Base-by-base conservation (phyloP, 306 rosid genomes). In the Ormosia emarginata region DNA sequence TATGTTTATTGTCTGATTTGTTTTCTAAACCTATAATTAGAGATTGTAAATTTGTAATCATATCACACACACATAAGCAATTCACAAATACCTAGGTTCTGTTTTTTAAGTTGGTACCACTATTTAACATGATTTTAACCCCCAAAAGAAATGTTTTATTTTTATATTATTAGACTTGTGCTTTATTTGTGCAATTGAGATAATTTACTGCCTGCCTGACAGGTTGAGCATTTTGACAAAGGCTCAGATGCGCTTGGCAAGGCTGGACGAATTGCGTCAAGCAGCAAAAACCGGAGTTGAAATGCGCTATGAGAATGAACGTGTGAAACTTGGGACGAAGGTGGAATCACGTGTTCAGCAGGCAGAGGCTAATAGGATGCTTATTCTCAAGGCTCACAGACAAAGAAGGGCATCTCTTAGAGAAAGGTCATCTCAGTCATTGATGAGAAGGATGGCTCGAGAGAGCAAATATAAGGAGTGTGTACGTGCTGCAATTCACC, bases 361-460 rank as follows among this genome's bases (percentile, higher is more conserved):
- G 90, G 99, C 97, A 37, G 96, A 91, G 84, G 90, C 87, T 67
- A 95, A 95, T 88, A 89, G 97, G 88, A 84, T 90, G 94, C 97
- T 77, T 78, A 86, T 95, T 77, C 92, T 90, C 39, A 93, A 92
- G 86, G 93, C 99, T 76, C 83, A 65, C 82, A 84, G 87, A 76
- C 99, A 92, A 81, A 91, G 96, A 88, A 85, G 94, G 89, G 99
- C 97, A 62, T 87, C 93, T 33, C 79, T 87, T 59, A 93, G 88
- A 86, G 99, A 95, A 86, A 90, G 99, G 81, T 89, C 98, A 68
- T 90, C 97, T 82, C 91, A 92, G 82, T 88, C 96, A 24, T 84
- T 92, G 78, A 86, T 84, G 86, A 88, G 92, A 77, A 95, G 93
- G 85, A 90, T 88, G 85, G 89, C 93, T 40, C 87, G 94, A 84